Evolutionary conservation across 2,329 filamentous ascomycete species (phyloP).

Genomic region (Xylaria sp.): DNA sequence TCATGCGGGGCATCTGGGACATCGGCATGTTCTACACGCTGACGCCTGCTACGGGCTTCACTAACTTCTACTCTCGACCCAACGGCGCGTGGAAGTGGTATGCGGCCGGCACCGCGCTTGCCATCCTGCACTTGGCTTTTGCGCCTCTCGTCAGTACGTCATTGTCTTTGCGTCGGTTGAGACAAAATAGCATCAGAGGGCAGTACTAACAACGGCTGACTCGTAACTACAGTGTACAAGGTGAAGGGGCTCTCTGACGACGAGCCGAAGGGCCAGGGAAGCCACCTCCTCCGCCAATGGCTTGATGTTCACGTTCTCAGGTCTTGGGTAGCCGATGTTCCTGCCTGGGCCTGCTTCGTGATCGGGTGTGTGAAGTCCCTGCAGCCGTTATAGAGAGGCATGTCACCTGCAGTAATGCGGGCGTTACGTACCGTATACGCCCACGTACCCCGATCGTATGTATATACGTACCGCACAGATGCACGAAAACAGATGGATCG

Average conservation of each 20-base stretch:
- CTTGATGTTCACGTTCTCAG: constrained; percentile 38
- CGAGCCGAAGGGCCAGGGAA: constrained; percentile 32
- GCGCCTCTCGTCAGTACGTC: constrained; percentile 38
- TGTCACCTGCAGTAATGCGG: not conserved
- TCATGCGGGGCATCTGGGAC: constrained; percentile 40
- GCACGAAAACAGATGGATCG: not conserved
- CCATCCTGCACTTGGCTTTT: constrained; percentile 41
- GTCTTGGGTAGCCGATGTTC: constrained; percentile 39
- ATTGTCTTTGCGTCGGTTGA: not conserved
- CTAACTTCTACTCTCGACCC: constrained; percentile 34
- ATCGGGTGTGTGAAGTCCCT: constrained; percentile 38
- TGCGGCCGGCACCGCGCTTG: constrained; percentile 38
- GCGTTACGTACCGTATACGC: not conserved
- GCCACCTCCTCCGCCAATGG: constrained; percentile 37
- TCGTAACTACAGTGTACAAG: constrained; percentile 28
- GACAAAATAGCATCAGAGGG: not conserved
- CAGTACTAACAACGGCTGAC: too few species aligned
- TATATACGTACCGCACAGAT: not conserved
- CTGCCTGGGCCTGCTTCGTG: constrained; percentile 42
- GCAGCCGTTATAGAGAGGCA: constrained; percentile 25
- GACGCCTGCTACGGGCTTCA: constrained; percentile 36
- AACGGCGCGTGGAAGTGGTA: constrained; percentile 39
- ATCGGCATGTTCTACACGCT: constrained; percentile 38
- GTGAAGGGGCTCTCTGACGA: constrained; percentile 37
- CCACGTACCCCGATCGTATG: not conserved